Conservation (phyloP, 352 stramenopile species). For the Phytophthora pisi region DNA sequence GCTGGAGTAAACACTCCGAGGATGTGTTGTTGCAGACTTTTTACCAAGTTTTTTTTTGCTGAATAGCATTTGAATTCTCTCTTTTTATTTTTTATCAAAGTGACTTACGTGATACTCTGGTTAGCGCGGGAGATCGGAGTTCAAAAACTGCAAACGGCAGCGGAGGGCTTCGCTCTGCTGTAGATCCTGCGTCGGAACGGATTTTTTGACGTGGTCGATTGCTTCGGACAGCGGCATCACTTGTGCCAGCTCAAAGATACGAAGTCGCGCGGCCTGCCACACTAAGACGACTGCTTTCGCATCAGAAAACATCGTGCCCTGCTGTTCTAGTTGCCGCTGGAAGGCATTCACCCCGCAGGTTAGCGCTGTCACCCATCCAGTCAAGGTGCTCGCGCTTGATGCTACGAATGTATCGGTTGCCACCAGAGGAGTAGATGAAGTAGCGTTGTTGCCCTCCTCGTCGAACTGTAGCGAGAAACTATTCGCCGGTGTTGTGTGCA, state of each 20-base stretch:
- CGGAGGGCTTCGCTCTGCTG: slow-evolving; percentile 14
- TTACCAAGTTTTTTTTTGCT: too few relatives aligned
- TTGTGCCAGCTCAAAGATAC: slow-evolving; percentile 47
- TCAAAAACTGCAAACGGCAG: slow-evolving; percentile 15
- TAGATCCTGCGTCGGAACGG: slow-evolving; percentile 14
- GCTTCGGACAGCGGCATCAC: slow-evolving; percentile 23
- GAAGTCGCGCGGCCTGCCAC: slow-evolving; percentile 52
- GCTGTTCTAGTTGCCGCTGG: slow-evolving; percentile 38
- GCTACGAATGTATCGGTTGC: slow-evolving; percentile 11
- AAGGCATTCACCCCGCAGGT: slow-evolving; percentile 49
- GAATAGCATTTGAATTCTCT: too few relatives aligned
- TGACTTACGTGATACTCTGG: too few relatives aligned
- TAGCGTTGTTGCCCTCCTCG: slow-evolving; percentile 9
- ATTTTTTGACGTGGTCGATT: slow-evolving; percentile 13
- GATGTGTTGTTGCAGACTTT: too few relatives aligned
- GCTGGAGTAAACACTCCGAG: too few relatives aligned
- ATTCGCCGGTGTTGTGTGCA: slow-evolving; percentile 1
- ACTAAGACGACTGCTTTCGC: slow-evolving; percentile 29
- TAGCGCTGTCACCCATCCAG: slow-evolving; percentile 44
- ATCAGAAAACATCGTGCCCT: slow-evolving; percentile 1
- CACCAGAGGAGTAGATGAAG: not conserved
- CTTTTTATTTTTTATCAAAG: too few relatives aligned
- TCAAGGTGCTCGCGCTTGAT: slow-evolving; percentile 13
- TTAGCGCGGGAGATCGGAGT: not conserved
- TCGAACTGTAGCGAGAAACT: slow-evolving; percentile 24